Evolutionary conservation across 169 alveolate genomes (phyloP).

Genomic region (Babesia divergens): DNA sequence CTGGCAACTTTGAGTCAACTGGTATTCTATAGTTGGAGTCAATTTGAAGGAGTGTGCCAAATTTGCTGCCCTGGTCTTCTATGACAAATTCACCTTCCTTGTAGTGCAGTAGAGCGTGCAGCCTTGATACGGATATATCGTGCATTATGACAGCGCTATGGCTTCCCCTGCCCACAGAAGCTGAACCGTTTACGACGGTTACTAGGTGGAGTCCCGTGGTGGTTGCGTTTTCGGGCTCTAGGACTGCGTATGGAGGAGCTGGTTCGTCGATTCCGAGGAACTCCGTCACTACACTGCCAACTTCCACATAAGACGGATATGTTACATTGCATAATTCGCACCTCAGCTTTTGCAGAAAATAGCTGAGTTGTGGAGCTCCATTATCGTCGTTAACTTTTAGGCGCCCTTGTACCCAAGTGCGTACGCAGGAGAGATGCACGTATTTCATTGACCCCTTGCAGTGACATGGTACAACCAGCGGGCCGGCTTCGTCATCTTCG

Average conservation of each 20-base stretch:
- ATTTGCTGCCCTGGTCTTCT: conserved; percentile 90
- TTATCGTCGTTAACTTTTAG: conserved; percentile 70
- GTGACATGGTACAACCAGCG: conserved; percentile 93
- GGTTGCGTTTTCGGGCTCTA: conserved; percentile 71
- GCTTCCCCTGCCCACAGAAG: conserved; percentile 90
- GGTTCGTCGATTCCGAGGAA: conserved; percentile 85
- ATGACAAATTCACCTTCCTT: conserved; percentile 85
- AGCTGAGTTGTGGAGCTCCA: conserved; percentile 66
- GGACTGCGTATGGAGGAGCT: conserved; percentile 78
- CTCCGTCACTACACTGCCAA: conserved; percentile 75
- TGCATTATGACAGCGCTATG: conserved; percentile 88
- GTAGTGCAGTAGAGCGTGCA: conserved; percentile 85
- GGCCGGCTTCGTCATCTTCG: conserved; percentile 81
- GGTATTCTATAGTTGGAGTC: conserved; percentile 50
- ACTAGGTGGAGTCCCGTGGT: conserved; percentile 79
- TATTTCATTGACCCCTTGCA: conserved; percentile 94
- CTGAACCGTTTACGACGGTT: conserved; percentile 67
- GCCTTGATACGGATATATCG: conserved; percentile 93
- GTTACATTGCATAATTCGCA: conserved; percentile 93
- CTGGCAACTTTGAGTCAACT: conserved; percentile 13
- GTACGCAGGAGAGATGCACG: conserved; percentile 90
- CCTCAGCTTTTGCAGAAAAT: conserved; percentile 82
- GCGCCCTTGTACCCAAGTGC: conserved; percentile 89
- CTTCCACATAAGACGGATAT: conserved; percentile 76
- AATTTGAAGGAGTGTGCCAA: conserved; percentile 89